Conservation (phyloP, 2,329 filamentous ascomycete species). For the Ceratocystis harringtonii region DNA sequence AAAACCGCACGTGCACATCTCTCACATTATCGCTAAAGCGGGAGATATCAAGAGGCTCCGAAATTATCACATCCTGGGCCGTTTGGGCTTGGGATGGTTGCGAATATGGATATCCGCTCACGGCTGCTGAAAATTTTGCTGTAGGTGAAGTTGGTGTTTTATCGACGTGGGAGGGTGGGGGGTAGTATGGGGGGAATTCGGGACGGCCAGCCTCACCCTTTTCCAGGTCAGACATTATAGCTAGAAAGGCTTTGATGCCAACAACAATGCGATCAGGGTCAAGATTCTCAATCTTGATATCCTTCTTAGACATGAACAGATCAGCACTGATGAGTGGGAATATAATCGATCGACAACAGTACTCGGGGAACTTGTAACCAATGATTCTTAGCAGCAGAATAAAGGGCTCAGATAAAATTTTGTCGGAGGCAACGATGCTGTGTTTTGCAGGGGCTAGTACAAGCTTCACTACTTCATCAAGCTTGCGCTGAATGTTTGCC, state of each 20-base stretch:
- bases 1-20: conserved; percentile 81
- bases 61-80: conserved; percentile 40
- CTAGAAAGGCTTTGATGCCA: conserved; percentile 83
- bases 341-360: conserved; percentile 85
- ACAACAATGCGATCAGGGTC: conserved; percentile 97
- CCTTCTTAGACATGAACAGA: conserved; percentile 59
- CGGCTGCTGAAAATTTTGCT: conserved; percentile 22
- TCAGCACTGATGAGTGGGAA: conserved; percentile 91
- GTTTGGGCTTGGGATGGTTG: conserved; percentile 18
- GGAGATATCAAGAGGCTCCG: conserved; percentile 33
- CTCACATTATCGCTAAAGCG: conserved; percentile 60
- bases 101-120: conserved; percentile 19
- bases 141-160: conserved; percentile 37
- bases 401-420: conserved; percentile 70
- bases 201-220: conserved; percentile 63
- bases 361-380: conserved; percentile 82
- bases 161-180: conserved; percentile 27
- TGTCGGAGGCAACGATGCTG: conserved; percentile 68
- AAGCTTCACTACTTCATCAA: conserved; percentile 79
- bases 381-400: conserved; percentile 92
- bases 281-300: conserved; percentile 76
- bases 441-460: conserved; percentile 69
- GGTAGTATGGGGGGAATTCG: conserved; percentile 58
- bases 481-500: conserved; percentile 54
- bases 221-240: conserved; percentile 85